Evolutionary conservation across 75 land plant species (phyloP), one percentile per base, ranked within the genome.

Genomic region (Picea sitchensis): DNA sequence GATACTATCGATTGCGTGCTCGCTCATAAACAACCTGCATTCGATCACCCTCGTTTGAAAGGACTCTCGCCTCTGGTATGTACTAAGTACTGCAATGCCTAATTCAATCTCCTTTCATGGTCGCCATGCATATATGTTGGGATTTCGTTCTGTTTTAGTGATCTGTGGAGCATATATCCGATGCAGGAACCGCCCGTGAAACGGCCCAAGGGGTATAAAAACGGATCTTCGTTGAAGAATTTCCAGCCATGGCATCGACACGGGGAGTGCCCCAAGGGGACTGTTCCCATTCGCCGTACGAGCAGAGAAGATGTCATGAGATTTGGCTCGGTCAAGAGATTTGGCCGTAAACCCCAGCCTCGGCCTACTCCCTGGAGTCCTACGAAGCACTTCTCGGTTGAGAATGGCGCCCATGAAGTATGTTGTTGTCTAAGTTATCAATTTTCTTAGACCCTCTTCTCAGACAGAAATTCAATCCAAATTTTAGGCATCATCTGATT

Each of bases 181-280:
- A 31, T 65, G 32, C 81, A 90, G 91, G 91, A 89, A 65, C 86
- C 86, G 34, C 93, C 93, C 32, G 87, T 81, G 69, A 82, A 81
- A 64, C 57, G 76, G 76, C 93, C 93, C 31, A 86, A 82, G 44
- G 91, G 89, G 18, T 54, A 77, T 11, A 76, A 81, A 61, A 56
- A 65, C 54, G 83, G 64, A 20, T 5, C 41, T 54, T 61, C 18
- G 7, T 38, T 34, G 2, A 85, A 84, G 41, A 86, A 61, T 72
- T 68, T 87, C 20, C 96, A 95, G 82, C 63, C 78, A 59, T 95
- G 98, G 98, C 68, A 86, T 63, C 60, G 31, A 18, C 65, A 77
- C 12, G 92, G 94, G 5, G 88, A 87, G 77, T 95, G 98, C 84
- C 98, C 98, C 3, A 82, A 83, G 76, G 98, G 98, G 59, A 93